Base-by-base conservation (phyloP, 208 protist species). In the Crithidia thermophila region DNA sequence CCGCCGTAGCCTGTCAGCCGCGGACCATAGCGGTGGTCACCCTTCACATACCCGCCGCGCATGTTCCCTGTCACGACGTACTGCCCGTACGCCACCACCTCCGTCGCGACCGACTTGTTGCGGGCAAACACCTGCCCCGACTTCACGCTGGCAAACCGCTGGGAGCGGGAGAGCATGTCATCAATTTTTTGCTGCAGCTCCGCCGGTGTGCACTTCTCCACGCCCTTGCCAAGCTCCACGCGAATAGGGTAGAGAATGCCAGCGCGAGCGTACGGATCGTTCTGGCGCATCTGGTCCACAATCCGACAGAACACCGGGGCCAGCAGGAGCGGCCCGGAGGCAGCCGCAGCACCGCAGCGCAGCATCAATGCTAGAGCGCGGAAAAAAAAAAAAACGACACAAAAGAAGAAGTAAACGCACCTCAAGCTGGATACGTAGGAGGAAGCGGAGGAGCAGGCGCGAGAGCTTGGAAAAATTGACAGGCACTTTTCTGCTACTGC, bases 31-130 rank as follows among this genome's bases (percentile, higher is more conserved):
- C 87, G 83, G 62, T 92, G 82, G 47, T 95, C 90, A 3, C 82
- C 84, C 61, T 95, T 95, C 20, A 93, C 77, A 49, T 94, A 93
- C 4, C 90, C 90, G 18, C 87, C 90, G n/a, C 85, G 79, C 87
- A 93, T 93, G 66, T 86, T 93, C 0, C 90, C 90, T 1, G 90
- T 95, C 21, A 95, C 53, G 7, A 93, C 77, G 62, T 93, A 95
- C 64, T 89, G 81, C 20, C 61, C 74, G 67, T 93, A 94, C 6
- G 87, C 85, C 39, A 76, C 74, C 27, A 95, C 69, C 31, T 75
- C 73, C 4, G 73, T 84, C 45, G 80, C 90, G 4, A 81, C 64
- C 3, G 84, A 61, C 31, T 87, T 76, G 70, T 92, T 80, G n/a
- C 74, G 67, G 60, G 87, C 82, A 58, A 81, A 95, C 5, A 95